Evolutionary conservation across 148 eudicot genomes (phyloP).

Genomic region (Rhododendron simsii): DNA sequence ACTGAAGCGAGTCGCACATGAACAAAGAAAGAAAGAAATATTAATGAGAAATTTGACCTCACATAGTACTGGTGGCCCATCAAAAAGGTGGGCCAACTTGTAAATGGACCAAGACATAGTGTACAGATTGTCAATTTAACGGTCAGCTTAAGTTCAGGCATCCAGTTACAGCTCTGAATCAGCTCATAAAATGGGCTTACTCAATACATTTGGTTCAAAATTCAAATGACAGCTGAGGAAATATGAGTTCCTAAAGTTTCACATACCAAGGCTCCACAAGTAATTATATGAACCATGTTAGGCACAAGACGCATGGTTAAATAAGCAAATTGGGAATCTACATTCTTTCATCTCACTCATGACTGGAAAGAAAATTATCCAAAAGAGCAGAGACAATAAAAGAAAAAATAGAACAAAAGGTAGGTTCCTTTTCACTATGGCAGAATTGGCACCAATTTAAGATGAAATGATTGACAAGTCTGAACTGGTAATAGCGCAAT

Average conservation of each 20-base stretch:
- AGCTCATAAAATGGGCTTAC: neutral
- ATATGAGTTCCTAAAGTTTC: neutral
- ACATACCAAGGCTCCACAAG: neutral
- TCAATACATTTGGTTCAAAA: neutral
- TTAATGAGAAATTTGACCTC: neutral
- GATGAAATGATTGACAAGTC: neutral
- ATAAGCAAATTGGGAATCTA: neutral
- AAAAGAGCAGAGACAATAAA: neutral
- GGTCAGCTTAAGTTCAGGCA: neutral
- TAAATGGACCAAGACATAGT: neutral
- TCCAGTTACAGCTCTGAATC: neutral
- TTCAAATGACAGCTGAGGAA: conserved; percentile 3
- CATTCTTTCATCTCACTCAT: neutral
- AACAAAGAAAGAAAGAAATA: neutral
- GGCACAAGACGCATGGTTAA: neutral
- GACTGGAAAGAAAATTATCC: neutral
- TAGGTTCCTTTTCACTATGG: neutral
- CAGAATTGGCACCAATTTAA: neutral
- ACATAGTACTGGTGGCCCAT: neutral
- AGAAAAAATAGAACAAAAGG: neutral
- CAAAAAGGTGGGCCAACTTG: neutral
- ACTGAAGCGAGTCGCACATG: neutral
- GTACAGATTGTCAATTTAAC: neutral
- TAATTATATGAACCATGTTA: neutral
- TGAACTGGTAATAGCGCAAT: neutral